phyloP scores from a whole-genome alignment of 2,329 filamentous ascomycete species.

The Juglanconis juglandina region DNA sequence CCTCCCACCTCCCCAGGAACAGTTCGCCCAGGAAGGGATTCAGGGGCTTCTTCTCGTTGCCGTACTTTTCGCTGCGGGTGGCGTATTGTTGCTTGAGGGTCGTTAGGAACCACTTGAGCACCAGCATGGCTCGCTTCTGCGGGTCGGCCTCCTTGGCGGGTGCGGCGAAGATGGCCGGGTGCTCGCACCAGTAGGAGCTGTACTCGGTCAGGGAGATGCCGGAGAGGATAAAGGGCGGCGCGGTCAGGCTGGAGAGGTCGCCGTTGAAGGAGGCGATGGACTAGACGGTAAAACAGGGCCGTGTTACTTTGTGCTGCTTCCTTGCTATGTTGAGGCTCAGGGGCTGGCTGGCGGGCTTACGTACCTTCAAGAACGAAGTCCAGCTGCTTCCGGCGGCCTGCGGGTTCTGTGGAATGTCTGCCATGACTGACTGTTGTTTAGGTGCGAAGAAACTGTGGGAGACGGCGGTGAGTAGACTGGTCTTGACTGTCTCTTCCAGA shows the following conservation, averaged over 20 bases:
- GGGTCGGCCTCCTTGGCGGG: constrained; percentile 76
- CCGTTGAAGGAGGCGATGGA: constrained; percentile 80
- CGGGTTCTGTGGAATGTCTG: constrained; percentile 22
- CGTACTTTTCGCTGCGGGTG: constrained; percentile 70
- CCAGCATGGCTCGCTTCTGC: constrained; percentile 76
- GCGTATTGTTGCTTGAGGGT: constrained; percentile 85
- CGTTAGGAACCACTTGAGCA: constrained; percentile 95
- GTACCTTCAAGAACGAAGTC: constrained; percentile 51
- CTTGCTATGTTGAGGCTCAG: background rate
- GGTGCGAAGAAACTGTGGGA: background rate
- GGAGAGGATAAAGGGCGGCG: constrained; percentile 78
- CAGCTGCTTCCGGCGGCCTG: constrained; percentile 43
- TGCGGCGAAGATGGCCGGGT: constrained; percentile 74
- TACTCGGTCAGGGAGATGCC: constrained; percentile 76
- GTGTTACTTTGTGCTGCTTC: background rate
- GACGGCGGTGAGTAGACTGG: background rate
- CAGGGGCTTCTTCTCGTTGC: constrained; percentile 95
- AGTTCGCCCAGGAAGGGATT: constrained; percentile 96
- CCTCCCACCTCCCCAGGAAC: constrained; percentile 87
- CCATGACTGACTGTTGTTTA: constrained; percentile 10
- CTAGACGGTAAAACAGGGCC: constrained; percentile 30
- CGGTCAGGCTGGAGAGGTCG: constrained; percentile 75
- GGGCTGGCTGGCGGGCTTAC: background rate
- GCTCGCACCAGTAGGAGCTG: constrained; percentile 79
- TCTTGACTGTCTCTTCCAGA: background rate